A percentile compares a stretch with the other conserved stretches of the same genome.
These are phyloP conservation scores for Cercospora sojina DNA, from an alignment of 2,329 filamentous ascomycete genomes.

Conservation along the genomic window DNA sequence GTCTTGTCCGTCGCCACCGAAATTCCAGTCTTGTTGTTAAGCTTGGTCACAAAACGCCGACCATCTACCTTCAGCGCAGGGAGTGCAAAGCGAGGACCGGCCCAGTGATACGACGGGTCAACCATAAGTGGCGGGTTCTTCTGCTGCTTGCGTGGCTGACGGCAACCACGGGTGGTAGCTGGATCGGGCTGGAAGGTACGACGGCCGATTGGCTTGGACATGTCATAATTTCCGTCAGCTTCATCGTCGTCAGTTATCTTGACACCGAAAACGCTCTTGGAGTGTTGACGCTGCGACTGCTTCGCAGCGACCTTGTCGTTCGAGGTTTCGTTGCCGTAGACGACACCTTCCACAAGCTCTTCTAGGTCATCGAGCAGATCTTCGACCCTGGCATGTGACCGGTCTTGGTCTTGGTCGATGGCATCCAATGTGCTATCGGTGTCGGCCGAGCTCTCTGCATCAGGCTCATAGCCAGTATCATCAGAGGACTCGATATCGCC, in stretches of 20 bases:
- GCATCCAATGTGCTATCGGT: not conserved
- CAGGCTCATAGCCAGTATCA: conserved; percentile 6
- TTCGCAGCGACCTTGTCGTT: not conserved
- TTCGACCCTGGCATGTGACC: not conserved
- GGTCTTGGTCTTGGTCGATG: not conserved
- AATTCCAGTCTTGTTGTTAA: conserved; percentile 9
- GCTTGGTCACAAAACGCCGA: not conserved
- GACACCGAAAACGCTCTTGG: not conserved
- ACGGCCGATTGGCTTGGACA: not conserved
- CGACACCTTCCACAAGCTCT: not conserved
- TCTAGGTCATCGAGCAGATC: not conserved
- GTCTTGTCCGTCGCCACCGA: conserved; percentile 7
- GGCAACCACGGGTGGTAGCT: not conserved
- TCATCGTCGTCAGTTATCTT: not conserved
- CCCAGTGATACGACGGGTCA: not conserved
- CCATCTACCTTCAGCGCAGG: conserved; percentile 9
- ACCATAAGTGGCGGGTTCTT: conserved; percentile 7
- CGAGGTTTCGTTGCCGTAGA: not conserved
- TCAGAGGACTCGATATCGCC: not conserved
- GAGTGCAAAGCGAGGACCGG: not conserved
- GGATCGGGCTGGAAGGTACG: conserved; percentile 6
- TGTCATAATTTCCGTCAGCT: not conserved
- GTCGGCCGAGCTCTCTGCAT: conserved; percentile 2
- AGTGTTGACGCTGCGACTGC: not conserved
- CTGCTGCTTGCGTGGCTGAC: conserved; percentile 7